Evolutionary conservation across 257 asterid species (phyloP), one percentile per base, ranked within the genome.

Genomic region (Apocynum venetum): DNA sequence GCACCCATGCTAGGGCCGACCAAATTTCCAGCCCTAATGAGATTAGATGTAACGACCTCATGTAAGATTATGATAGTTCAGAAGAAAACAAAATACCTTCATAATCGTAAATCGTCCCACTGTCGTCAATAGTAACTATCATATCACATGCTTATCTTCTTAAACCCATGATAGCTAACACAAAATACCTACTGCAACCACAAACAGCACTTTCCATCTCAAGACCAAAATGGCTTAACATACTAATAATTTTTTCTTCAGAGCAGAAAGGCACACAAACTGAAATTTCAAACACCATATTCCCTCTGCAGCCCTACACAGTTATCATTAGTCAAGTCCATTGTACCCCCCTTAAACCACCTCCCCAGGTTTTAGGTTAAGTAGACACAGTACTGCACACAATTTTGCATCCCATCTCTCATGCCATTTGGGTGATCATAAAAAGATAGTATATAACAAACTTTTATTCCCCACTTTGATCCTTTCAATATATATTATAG

Each of bases 1-100:
- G 86, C 89, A 78, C 91, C 96, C 85, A 84, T 82, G 87, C 98
- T 89, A 44, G 96, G 88, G 64, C 92, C 91, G 75, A 88, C 97
- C 88, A 96, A 84, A 88, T 89, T 90, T 71, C 96, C 97, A 66
- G 94, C 96, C 93, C 99, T 96, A 56, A 36, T 65, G 79, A 43
- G 57, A 78, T 77, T 69, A 20, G 44, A 57, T 40, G 10, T 38
- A 9, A 48, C 61, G 46, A 19, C 52, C 46, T 41, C 14, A 43
- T 2, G 3, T 38, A 43, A 25, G 44, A 35, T 14, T 4, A 3
- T 35, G 17, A 63, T 12, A 60, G 20, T 63, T 35, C 4, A 8
- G 40, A 71, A 72, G 76, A 48, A 10, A 15, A 40, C 13, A 19
- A 41, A 67, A 41, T 67, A n/a, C n/a, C n/a, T n/a, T n/a, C n/a